Evolutionary conservation across 2,329 filamentous ascomycete genomes (phyloP).

Genomic region (Cadophora malorum): DNA sequence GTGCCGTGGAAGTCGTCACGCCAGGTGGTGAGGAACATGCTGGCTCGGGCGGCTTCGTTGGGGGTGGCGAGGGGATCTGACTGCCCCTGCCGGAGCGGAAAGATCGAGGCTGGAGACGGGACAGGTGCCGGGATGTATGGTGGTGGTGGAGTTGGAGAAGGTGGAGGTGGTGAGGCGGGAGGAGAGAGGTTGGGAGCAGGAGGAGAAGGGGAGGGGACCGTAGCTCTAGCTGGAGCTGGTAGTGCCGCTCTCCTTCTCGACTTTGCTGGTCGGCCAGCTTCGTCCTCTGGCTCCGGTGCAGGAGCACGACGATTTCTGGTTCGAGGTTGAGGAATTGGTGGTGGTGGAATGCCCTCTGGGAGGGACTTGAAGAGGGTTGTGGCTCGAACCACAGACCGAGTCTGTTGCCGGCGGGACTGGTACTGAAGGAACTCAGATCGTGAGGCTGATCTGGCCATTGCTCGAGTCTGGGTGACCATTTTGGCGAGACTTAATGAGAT

Average conservation of each 20-base stretch:
- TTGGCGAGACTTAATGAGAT: background rate
- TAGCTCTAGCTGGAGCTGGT: background rate
- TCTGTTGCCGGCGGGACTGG: background rate
- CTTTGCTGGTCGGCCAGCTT: conserved; percentile 2
- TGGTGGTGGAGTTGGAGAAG: background rate
- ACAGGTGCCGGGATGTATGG: background rate
- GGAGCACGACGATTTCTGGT: background rate
- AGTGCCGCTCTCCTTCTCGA: background rate
- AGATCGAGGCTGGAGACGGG: background rate
- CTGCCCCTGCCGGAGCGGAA: background rate
- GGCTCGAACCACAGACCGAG: background rate
- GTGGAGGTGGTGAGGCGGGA: background rate
- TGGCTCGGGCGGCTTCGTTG: background rate
- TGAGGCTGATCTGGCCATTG: conserved; percentile 2
- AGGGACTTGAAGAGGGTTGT: background rate
- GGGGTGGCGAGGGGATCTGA: background rate
- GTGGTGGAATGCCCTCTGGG: background rate
- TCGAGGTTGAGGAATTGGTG: background rate
- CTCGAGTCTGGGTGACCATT: conserved; percentile 7
- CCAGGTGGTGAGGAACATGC: background rate
- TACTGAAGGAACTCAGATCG: background rate
- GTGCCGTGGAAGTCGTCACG: background rate
- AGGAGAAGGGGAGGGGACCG: background rate
- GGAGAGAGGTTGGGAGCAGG: background rate
- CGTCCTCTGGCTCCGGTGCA: background rate